Conservation (phyloP, 1,284 basidiomycete genomes). For the Termitomyces sp. region DNA sequence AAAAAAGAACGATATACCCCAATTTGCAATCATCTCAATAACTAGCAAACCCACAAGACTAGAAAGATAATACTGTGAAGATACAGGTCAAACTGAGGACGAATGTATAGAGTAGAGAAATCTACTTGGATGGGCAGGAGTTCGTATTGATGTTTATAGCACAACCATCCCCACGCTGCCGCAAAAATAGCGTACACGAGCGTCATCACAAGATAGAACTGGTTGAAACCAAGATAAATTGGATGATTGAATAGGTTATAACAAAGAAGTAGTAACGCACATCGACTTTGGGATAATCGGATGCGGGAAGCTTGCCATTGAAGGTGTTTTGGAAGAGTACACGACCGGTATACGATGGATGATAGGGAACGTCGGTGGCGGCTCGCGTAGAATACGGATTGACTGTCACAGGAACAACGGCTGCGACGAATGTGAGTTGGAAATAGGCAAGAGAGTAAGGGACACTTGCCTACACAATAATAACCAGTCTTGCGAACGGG, state of each 20-base stretch:
- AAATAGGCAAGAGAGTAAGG: not conserved
- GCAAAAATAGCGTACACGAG: slow-evolving; percentile 71
- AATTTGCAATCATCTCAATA: slow-evolving; percentile 91
- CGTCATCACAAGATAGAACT: slow-evolving; percentile 90
- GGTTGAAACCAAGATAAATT: not conserved
- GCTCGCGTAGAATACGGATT: slow-evolving; percentile 33
- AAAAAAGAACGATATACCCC: slow-evolving; percentile 45
- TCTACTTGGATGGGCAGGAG: slow-evolving; percentile 78
- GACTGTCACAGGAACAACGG: slow-evolving; percentile 81
- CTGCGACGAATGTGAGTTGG: slow-evolving; percentile 35
- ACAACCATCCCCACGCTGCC: slow-evolving; percentile 78
- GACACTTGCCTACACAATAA: slow-evolving; percentile 82
- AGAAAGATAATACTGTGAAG: slow-evolving; percentile 84
- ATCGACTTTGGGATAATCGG: slow-evolving; percentile 87
- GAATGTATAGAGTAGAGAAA: not conserved
- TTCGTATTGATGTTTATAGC: slow-evolving; percentile 78
- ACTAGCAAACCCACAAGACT: slow-evolving; percentile 84
- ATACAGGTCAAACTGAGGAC: not conserved
- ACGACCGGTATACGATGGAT: slow-evolving; percentile 78
- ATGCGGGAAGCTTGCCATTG: slow-evolving; percentile 83
- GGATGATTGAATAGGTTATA: not conserved
- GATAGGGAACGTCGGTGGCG: slow-evolving; percentile 51
- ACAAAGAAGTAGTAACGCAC: not conserved
- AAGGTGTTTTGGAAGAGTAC: slow-evolving; percentile 90
- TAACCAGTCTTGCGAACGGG: slow-evolving; percentile 86